phyloP scores from a whole-genome alignment of 345 rosid species.

The Syzygium aromaticum region DNA sequence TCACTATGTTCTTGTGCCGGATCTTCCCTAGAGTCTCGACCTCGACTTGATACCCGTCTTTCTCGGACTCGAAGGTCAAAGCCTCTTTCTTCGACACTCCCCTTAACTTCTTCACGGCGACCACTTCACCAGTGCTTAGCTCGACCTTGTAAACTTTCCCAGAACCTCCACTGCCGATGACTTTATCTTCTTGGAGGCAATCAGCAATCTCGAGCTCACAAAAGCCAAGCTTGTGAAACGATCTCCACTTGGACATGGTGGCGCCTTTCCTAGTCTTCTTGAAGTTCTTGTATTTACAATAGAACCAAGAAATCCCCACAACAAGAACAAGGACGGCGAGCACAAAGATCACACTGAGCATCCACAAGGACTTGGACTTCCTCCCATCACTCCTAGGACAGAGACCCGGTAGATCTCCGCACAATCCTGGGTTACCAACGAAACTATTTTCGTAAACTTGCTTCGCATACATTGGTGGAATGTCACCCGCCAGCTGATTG shows the following conservation, averaged over 20 bases:
- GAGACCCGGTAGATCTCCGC: slow-evolving; percentile 50
- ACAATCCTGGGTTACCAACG: slow-evolving; percentile 69
- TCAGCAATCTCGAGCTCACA: slow-evolving; percentile 51
- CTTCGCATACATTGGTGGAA: slow-evolving; percentile 58
- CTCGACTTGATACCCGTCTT: slow-evolving; percentile 58
- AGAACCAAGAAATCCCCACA: slow-evolving; percentile 56
- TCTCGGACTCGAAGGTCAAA: slow-evolving; percentile 14
- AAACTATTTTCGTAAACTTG: slow-evolving; percentile 45
- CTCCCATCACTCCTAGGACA: slow-evolving; percentile 31
- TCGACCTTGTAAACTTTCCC: slow-evolving; percentile 79
- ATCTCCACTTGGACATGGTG: slow-evolving; percentile 59
- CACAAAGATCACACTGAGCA: slow-evolving; percentile 44
- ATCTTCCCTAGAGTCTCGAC: slow-evolving; percentile 83
- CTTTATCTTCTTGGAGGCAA: slow-evolving; percentile 57
- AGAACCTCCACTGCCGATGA: slow-evolving; percentile 78
- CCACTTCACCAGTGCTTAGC: slow-evolving; percentile 56
- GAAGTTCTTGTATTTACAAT: slow-evolving; percentile 34
- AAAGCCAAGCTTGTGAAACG: slow-evolving; percentile 80
- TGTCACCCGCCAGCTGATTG: slow-evolving; percentile 53
- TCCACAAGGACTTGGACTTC: slow-evolving; percentile 39
- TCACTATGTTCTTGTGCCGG: slow-evolving; percentile 84
- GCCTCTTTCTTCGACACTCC: slow-evolving; percentile 28
- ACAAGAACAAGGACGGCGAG: slow-evolving; percentile 46
- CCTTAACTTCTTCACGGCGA: slow-evolving; percentile 76
- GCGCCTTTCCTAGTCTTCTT: slow-evolving; percentile 29